These are phyloP conservation scores for Teratosphaeriaceae sp. DNA, from an alignment of 2,329 filamentous ascomycete species.

Conservation along the genomic window DNA sequence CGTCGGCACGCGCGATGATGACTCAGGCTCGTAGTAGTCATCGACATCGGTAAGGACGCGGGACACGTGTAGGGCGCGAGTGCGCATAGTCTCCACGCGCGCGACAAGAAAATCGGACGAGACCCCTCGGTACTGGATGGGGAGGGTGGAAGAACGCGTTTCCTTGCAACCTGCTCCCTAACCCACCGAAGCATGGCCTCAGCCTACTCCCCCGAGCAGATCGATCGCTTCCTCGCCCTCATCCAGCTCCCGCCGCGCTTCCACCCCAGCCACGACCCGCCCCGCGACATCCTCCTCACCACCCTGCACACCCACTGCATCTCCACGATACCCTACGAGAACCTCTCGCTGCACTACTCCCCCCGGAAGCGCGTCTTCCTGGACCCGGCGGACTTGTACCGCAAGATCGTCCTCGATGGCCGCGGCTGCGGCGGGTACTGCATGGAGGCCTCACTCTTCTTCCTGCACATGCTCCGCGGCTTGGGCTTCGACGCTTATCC, in stretches of 20 bases:
- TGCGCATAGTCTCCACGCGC: no score
- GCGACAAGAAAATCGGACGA: no score
- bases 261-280: not conserved
- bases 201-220: not conserved
- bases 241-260: not conserved
- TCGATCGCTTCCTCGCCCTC: not conserved
- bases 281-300: not conserved
- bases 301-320: conserved; percentile 23
- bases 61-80: no score
- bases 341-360: conserved; percentile 49
- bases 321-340: conserved; percentile 48
- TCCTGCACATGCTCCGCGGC: conserved; percentile 43
- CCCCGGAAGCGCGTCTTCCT: conserved; percentile 35
- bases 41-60: no score
- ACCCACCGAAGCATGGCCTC: no score
- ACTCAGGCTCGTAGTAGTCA: no score
- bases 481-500: conserved; percentile 42
- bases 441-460: conserved; percentile 52
- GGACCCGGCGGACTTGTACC: conserved; percentile 43
- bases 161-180: no score
- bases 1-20: no score
- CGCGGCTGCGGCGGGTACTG: conserved; percentile 50
- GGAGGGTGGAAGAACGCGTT: no score
- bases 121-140: no score
- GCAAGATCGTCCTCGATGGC: conserved; percentile 42